phyloP scores from a whole-genome alignment of 352 stramenopile species.

The Blastocystis hominis region DNA sequence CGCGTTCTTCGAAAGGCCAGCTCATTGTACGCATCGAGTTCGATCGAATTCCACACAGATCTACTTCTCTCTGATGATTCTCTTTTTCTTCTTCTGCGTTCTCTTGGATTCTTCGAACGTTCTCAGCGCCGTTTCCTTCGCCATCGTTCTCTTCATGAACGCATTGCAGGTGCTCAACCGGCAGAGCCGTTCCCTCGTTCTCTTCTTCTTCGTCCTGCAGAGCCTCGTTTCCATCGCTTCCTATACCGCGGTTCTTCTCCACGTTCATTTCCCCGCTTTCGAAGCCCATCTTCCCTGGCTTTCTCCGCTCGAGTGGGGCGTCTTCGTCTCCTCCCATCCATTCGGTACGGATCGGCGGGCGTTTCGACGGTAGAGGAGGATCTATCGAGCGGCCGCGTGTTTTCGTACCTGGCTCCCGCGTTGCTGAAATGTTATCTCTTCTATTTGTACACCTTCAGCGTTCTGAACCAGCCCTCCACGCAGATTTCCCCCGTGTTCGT shows the following conservation, averaged over 20 bases:
- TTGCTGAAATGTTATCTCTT: constrained; percentile 12
- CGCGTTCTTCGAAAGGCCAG: background rate
- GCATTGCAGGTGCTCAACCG: background rate
- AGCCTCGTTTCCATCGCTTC: background rate
- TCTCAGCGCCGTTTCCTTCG: background rate
- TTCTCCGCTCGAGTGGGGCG: background rate
- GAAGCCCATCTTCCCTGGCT: background rate
- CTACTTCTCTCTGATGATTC: background rate
- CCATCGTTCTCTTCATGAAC: background rate
- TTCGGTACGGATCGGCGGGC: background rate
- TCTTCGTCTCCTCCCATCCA: background rate
- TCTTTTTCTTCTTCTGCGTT: background rate
- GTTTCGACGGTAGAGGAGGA: background rate
- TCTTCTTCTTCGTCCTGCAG: background rate
- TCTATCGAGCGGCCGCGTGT: background rate
- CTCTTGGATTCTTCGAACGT: background rate
- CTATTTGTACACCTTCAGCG: background rate
- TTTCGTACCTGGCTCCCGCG: background rate
- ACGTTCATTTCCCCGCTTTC: background rate
- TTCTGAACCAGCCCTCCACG: background rate
- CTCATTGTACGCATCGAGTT: background rate
- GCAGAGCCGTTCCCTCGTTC: background rate
- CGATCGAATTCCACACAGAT: background rate
- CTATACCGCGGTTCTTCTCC: background rate
- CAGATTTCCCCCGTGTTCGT: background rate